These are phyloP conservation scores for Cyberlindnera maritima DNA, from an alignment of 805 yeast genomes.

Conservation along the genomic window DNA sequence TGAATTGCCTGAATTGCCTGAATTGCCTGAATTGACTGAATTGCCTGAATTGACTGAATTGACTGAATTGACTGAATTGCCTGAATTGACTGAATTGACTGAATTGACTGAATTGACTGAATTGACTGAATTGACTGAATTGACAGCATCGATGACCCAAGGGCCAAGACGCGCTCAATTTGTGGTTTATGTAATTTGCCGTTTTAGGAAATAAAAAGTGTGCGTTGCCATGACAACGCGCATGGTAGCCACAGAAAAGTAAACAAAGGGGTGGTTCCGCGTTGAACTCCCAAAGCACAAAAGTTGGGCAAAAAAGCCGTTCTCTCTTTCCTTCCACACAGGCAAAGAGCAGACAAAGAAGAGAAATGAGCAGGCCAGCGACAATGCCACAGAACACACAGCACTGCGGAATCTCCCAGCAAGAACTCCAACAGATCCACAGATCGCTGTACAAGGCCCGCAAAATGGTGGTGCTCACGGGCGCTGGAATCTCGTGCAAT, in stretches of 20 bases:
- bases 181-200: not conserved
- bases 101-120: no score
- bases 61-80: no score
- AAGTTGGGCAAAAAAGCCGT: no score
- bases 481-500: conserved; percentile 95
- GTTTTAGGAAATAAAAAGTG: not conserved
- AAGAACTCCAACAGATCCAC: not conserved
- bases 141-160: not conserved
- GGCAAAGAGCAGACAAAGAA: no score
- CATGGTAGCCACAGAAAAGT: not conserved
- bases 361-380: not conserved
- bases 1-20: no score
- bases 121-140: no score
- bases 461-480: conserved; percentile 71
- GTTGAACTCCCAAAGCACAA: not conserved
- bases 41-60: no score
- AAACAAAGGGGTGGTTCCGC: conserved; percentile 1
- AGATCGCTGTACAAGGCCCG: conserved; percentile 30
- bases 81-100: no score
- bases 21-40: no score
- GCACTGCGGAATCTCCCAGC: not conserved
- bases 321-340: no score
- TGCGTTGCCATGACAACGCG: conserved; percentile 3
- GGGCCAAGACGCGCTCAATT: not conserved
- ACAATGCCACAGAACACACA: not conserved